A percentile compares a stretch with the other conserved stretches of the same genome.
Conservation (phyloP, 2,329 filamentous ascomycete species). For the Diaporthe australafricana region DNA sequence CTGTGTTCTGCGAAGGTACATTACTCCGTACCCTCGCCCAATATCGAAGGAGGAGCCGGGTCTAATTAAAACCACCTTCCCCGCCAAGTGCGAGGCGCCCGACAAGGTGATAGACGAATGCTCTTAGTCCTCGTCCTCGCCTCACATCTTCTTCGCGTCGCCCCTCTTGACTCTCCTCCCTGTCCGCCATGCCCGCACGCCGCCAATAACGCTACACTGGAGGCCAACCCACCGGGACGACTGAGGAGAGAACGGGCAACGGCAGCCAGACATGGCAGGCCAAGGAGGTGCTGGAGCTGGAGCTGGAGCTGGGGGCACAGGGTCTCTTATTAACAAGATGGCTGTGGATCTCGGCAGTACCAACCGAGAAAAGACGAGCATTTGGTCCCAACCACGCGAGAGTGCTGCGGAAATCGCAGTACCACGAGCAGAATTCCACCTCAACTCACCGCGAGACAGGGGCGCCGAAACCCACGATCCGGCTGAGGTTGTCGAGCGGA, state of each 20-base stretch:
- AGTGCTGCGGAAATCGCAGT: constrained; percentile 25
- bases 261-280: constrained; percentile 25
- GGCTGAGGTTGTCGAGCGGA: constrained; percentile 16
- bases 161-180: not conserved
- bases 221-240: constrained; percentile 19
- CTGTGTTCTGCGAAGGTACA: not conserved
- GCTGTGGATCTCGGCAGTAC: constrained; percentile 37
- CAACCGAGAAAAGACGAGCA: constrained; percentile 34
- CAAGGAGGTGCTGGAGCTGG: constrained; percentile 18
- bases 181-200: constrained; percentile 23
- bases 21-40: not conserved
- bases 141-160: not conserved
- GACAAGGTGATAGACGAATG: constrained; percentile 3
- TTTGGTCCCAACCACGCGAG: constrained; percentile 18
- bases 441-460: constrained; percentile 21
- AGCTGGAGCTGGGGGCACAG: not conserved
- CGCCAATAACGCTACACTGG: not conserved
- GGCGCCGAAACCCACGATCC: constrained; percentile 24
- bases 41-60: constrained; percentile 26
- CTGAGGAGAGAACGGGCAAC: constrained; percentile 25
- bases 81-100: constrained; percentile 20
- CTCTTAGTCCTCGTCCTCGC: constrained; percentile 14
- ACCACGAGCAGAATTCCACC: constrained; percentile 11
- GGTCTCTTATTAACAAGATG: constrained; percentile 30
- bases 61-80: constrained; percentile 22